These are phyloP conservation scores for Wickerhamomyces sp. DNA, from an alignment of 1,139 yeast species.

Conservation along the genomic window DNA sequence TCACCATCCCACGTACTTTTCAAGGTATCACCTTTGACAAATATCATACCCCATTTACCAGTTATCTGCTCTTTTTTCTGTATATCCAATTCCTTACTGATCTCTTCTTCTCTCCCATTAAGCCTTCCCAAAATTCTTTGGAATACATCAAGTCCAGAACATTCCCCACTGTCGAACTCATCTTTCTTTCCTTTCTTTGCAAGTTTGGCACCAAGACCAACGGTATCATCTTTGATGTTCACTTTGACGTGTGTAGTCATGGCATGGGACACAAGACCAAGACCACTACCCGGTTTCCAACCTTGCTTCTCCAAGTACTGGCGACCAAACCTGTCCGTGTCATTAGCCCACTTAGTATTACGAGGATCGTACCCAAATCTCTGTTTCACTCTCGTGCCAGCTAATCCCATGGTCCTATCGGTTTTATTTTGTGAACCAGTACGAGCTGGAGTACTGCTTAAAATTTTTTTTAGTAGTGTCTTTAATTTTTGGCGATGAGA, in stretches of 20 bases:
- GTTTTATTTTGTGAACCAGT: too few species aligned
- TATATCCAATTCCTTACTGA: constrained; percentile 55
- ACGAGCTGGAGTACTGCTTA: too few species aligned
- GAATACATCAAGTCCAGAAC: constrained; percentile 89
- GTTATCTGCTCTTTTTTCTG: constrained; percentile 60
- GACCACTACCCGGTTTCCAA: constrained; percentile 88
- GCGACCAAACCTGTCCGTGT: constrained; percentile 82
- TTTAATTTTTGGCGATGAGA: too few species aligned
- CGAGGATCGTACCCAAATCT: constrained; percentile 91
- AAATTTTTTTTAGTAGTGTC: too few species aligned
- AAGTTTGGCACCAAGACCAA: constrained; percentile 82
- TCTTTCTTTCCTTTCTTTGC: constrained; percentile 52
- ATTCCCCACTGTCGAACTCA: constrained; percentile 71
- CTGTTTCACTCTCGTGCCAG: constrained; percentile 78
- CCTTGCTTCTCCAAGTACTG: constrained; percentile 77
- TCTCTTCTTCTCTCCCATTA: constrained; percentile 66
- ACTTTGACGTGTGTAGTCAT: constrained; percentile 80
- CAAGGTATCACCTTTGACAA: constrained; percentile 79
- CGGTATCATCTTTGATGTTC: constrained; percentile 68
- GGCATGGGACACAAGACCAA: constrained; percentile 65
- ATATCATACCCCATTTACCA: constrained; percentile 84
- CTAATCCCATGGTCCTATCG: constrained; percentile 81
- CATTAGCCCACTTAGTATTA: constrained; percentile 91
- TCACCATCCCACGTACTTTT: constrained; percentile 83
- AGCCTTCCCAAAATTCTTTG: constrained; percentile 85